Percentiles rank a stretch among this genome's conserved stretches.
Evolutionary conservation across 2,329 filamentous ascomycete species (phyloP).

Genomic region (Bimuria novae-zelandiae): DNA sequence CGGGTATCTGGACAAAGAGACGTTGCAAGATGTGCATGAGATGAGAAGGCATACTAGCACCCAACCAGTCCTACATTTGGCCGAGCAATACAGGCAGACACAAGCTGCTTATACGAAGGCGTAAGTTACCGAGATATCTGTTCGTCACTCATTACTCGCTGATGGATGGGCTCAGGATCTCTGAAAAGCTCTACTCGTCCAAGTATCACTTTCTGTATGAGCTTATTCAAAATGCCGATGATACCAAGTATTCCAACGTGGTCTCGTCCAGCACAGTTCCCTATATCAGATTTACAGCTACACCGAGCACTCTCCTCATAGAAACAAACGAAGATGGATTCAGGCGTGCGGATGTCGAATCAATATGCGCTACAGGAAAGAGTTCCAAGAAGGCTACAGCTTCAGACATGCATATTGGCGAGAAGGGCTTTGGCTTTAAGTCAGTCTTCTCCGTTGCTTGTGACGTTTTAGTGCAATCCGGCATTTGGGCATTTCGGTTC

Average conservation of each 20-base stretch:
- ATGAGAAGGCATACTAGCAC: constrained; percentile 9
- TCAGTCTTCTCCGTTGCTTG: constrained; percentile 40
- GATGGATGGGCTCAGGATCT: constrained; percentile 16
- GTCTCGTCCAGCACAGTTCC: constrained; percentile 4
- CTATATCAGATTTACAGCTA: constrained; percentile 27
- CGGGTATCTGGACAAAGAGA: constrained; percentile 21
- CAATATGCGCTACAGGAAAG: constrained; percentile 45
- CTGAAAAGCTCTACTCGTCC: constrained; percentile 29
- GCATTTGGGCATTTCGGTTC: constrained; percentile 45
- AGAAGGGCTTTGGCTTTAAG: constrained; percentile 48
- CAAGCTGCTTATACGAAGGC: constrained; percentile 24
- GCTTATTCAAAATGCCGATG: constrained; percentile 51
- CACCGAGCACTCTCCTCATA: constrained; percentile 44
- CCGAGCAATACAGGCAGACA: constrained; percentile 13
- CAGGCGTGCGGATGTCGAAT: constrained; percentile 37
- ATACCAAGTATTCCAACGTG: constrained; percentile 41
- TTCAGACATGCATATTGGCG: constrained; percentile 35
- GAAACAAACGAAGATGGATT: constrained; percentile 54
- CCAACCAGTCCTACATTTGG: constrained; percentile 12
- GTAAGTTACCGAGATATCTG: constrained; percentile 2
- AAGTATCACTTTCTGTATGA: constrained; percentile 35
- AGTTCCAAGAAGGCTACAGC: constrained; percentile 41
- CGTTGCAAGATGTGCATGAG: constrained; percentile 11
- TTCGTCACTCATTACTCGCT: neutral
- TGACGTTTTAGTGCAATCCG: constrained; percentile 49